Evolutionary conservation across 345 rosid genomes (phyloP).

Genomic region (Brassica incana): DNA sequence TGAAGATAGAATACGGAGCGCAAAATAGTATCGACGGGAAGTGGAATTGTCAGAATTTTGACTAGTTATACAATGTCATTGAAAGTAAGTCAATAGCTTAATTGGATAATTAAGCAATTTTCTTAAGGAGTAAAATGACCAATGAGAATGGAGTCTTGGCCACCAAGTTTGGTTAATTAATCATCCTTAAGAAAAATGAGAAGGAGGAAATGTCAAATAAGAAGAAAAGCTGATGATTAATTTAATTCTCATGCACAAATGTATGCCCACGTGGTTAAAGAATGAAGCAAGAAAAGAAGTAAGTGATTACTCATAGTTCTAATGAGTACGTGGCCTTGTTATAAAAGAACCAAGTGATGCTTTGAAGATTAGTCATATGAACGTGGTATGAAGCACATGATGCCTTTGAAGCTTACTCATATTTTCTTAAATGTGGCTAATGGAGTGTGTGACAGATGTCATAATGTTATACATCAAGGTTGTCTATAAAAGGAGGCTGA

Average conservation of each 20-base stretch:
- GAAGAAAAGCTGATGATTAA: neutral
- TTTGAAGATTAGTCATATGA: neutral
- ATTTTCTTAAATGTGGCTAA: no score
- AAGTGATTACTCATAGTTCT: neutral
- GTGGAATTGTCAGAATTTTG: no score
- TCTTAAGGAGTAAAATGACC: neutral
- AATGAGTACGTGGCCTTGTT: neutral
- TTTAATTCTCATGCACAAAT: neutral
- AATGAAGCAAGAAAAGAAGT: neutral
- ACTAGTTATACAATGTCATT: no score
- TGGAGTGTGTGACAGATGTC: no score
- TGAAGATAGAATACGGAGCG: no score
- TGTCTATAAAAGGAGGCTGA: no score
- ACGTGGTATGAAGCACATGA: neutral
- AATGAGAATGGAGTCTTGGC: neutral
- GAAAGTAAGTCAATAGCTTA: neutral
- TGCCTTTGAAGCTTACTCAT: no score
- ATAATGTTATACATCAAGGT: no score
- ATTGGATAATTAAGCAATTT: neutral
- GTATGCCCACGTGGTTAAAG: neutral
- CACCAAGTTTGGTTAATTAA: neutral
- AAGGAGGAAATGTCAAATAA: neutral
- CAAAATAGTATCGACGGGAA: neutral
- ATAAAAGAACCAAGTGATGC: neutral
- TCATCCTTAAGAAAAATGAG: neutral